Evolutionary conservation across 106 monocot genomes (phyloP).

Genomic region (Hemerocallis citrina): DNA sequence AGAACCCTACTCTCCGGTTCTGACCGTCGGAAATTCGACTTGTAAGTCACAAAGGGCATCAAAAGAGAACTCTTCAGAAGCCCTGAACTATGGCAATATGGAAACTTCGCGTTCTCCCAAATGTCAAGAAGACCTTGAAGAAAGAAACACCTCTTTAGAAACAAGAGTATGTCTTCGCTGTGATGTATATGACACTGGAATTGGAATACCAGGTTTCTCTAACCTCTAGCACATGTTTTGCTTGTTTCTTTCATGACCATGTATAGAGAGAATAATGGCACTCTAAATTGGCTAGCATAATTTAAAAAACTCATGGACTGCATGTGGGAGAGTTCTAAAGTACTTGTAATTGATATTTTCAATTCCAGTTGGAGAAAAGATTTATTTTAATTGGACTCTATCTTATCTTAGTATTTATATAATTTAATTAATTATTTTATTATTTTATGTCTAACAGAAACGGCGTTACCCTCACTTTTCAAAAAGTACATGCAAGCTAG

Average conservation of each 20-base stretch:
- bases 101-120: conserved; percentile 12
- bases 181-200: conserved; percentile 74
- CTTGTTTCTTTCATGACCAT: background rate
- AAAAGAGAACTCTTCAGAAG: conserved; percentile 11
- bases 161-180: conserved; percentile 50
- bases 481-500: conserved; percentile 78
- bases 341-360: no score
- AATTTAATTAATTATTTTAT: background rate
- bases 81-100: conserved; percentile 11
- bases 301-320: no score
- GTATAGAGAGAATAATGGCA: background rate
- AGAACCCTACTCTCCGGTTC: conserved; percentile 14
- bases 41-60: background rate
- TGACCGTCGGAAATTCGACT: conserved; percentile 1
- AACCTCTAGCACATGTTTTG: background rate
- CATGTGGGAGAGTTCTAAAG: no score
- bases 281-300: no score
- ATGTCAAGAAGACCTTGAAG: conserved; percentile 13
- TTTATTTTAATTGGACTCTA: background rate
- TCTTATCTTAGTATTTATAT: background rate
- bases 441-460: conserved; percentile 32
- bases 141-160: conserved; percentile 14
- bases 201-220: conserved; percentile 69
- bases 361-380: no score
- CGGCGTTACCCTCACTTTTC: conserved; percentile 55